Base-by-base conservation (phyloP, 2,329 filamentous ascomycete genomes). In the Colletotrichum somersetense region DNA sequence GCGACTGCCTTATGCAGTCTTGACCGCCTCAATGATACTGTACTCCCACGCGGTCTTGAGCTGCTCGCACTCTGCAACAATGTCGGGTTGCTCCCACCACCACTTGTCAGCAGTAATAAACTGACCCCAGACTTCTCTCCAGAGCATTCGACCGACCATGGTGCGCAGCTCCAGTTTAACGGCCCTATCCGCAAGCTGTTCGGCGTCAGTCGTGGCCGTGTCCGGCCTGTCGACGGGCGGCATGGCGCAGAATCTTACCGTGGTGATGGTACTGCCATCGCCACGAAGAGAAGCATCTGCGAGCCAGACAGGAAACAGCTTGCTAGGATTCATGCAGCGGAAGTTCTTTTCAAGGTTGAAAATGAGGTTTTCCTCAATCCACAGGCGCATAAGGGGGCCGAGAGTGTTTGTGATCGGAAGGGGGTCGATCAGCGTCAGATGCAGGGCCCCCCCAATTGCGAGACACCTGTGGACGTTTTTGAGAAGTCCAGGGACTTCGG, bases 361-460 rank as follows among this genome's bases (percentile, higher is more conserved):
- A 2, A 91, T 78, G 0, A 93, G 82, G 63, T 91, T 83, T 4
- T 88, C 84, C 55, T 91, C 88, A 2, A 93, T 81, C 91, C 91
- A 93, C 1, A 82, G 78, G 46, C 87, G 83, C 77, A 93, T 81
- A 1, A 82, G 81, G 0, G 88, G 89, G 0, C 91, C 91, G 33
- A 89, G 82, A 6, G 71, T 74, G 0, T 87, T 89, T 1, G 83
- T 80, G 0, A 87, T 82, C 0, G 91, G 91, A 10, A 87, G 81
- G 0, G 91, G 89, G 69, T 93, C 89, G 74, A 93, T 88, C 23
- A 93, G 80, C 0, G 87, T 86, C 20, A 93, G 79, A 71, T 91
- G 86, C 16, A 93, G 78, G 26, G 83, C 81, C 1, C 91, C 90
- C 0, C 86, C 85, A 0, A 85, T 84, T 4, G 84, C 81, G 3